These are phyloP conservation scores for Nemania bipapillata DNA, from an alignment of 2,329 filamentous ascomycete species.

Conservation along the genomic window DNA sequence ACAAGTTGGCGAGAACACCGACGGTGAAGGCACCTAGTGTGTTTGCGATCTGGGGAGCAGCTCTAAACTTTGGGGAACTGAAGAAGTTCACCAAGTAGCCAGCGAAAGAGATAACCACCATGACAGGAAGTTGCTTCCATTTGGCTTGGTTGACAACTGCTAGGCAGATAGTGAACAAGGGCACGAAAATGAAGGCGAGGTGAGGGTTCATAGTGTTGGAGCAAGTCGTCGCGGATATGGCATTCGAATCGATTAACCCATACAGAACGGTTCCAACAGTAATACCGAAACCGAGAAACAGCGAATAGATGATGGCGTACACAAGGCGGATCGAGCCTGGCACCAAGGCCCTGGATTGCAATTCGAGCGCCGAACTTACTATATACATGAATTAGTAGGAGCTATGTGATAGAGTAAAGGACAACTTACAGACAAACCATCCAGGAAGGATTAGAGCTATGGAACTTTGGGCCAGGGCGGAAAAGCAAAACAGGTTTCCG, in stretches of 20 bases:
- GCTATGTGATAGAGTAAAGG: neutral
- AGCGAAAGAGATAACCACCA: conserved; percentile 76
- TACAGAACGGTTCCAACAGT: conserved; percentile 60
- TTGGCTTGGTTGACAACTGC: conserved; percentile 83
- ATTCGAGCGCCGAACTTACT: conserved; percentile 63
- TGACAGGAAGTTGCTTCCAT: conserved; percentile 81
- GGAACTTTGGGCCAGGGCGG: conserved; percentile 75
- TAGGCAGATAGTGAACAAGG: conserved; percentile 76
- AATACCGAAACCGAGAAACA: conserved; percentile 78
- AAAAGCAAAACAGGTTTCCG: conserved; percentile 74
- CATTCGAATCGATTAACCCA: conserved; percentile 58
- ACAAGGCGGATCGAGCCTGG: conserved; percentile 79
- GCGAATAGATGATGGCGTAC: conserved; percentile 77
- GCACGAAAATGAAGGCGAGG: conserved; percentile 76
- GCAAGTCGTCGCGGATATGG: conserved; percentile 52
- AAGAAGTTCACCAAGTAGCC: conserved; percentile 84
- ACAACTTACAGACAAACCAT: conserved; percentile 57
- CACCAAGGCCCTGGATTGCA: conserved; percentile 75
- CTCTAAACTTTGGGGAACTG: conserved; percentile 70
- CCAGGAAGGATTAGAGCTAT: conserved; percentile 80
- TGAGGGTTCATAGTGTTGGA: conserved; percentile 49
- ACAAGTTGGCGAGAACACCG: conserved; percentile 80
- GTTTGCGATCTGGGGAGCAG: conserved; percentile 79
- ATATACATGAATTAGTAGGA: conserved; percentile 21
- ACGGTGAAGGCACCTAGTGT: conserved; percentile 80